phyloP scores from a whole-genome alignment of 768 basidiomycete genomes.

The Amanita exitialis region DNA sequence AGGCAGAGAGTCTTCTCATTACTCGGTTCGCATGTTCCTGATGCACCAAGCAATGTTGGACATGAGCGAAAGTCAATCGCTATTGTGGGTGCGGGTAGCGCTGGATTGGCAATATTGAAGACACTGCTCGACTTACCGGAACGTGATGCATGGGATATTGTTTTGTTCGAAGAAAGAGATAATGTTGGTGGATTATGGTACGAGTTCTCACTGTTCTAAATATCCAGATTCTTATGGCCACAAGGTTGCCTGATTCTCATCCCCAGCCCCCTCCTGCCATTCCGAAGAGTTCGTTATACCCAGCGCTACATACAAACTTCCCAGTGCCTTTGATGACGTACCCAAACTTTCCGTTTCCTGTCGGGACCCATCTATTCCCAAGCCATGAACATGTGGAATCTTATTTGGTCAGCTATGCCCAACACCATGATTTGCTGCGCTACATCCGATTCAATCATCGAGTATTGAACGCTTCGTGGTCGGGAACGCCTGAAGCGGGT shows the following conservation, averaged over 20 bases:
- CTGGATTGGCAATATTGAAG: slow-evolving; percentile 43
- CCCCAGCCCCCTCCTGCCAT: slow-evolving; percentile 29
- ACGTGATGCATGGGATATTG: slow-evolving; percentile 33
- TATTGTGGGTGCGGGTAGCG: slow-evolving; percentile 49
- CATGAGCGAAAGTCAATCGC: slow-evolving; percentile 34
- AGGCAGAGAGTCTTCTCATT: slow-evolving; percentile 15
- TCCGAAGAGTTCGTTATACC: slow-evolving; percentile 47
- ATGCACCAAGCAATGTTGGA: slow-evolving; percentile 4
- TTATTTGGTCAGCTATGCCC: slow-evolving; percentile 41
- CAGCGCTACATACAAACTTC: slow-evolving; percentile 42
- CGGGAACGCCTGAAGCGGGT: no score
- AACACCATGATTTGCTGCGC: no score
- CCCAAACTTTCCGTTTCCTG: slow-evolving; percentile 42
- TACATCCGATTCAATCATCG: no score
- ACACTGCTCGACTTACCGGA: slow-evolving; percentile 37
- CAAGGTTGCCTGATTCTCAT: slow-evolving; percentile 23
- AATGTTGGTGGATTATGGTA: slow-evolving; percentile 52
- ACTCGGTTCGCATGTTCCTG: slow-evolving; percentile 4
- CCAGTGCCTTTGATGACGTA: slow-evolving; percentile 50
- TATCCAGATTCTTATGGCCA: neutral
- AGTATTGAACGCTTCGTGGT: no score
- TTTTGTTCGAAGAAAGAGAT: slow-evolving; percentile 41
- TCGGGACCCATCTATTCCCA: slow-evolving; percentile 40
- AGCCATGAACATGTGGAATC: slow-evolving; percentile 31
- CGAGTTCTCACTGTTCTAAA: slow-evolving; percentile 4